Percentiles rank a stretch among this genome's conserved stretches.
Evolutionary conservation across 2,329 filamentous ascomycete genomes (phyloP).

Genomic region (Colletotrichum australisinense): DNA sequence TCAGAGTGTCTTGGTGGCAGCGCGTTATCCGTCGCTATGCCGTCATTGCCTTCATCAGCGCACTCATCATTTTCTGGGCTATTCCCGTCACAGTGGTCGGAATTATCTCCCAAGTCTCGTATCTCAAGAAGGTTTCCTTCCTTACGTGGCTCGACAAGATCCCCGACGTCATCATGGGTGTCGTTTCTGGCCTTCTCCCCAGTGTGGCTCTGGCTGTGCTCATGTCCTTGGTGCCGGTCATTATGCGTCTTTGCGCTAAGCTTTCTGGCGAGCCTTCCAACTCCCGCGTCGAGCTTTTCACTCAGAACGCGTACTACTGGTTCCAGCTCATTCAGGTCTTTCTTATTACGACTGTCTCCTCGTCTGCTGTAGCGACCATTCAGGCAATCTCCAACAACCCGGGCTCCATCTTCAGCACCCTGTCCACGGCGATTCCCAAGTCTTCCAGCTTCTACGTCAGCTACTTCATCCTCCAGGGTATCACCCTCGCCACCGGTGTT

Average conservation of each 20-base stretch:
- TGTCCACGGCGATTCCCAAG: constrained; percentile 81
- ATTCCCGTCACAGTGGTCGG: constrained; percentile 83
- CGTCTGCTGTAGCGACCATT: constrained; percentile 79
- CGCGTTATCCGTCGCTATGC: constrained; percentile 77
- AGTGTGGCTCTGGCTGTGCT: constrained; percentile 82
- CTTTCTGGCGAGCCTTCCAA: constrained; percentile 83
- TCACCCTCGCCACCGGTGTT: constrained; percentile 79
- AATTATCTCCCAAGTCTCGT: constrained; percentile 84
- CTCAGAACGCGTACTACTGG: constrained; percentile 90
- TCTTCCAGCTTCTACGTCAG: constrained; percentile 94
- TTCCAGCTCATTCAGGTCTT: constrained; percentile 95
- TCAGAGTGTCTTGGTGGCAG: constrained; percentile 90
- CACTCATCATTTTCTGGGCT: constrained; percentile 88
- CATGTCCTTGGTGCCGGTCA: constrained; percentile 85
- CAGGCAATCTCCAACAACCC: constrained; percentile 73
- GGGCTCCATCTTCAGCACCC: constrained; percentile 67
- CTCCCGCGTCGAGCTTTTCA: constrained; percentile 86
- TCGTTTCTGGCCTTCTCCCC: constrained; percentile 87
- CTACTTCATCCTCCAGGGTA: constrained; percentile 82
- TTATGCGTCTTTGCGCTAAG: constrained; percentile 83
- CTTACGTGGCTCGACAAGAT: constrained; percentile 78
- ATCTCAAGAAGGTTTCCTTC: constrained; percentile 74
- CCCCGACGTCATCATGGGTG: constrained; percentile 78
- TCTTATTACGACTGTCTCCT: constrained; percentile 84
- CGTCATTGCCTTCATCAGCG: constrained; percentile 78